Conservation (phyloP, 495 filamentous ascomycete genomes). For the Bathelium albidoporum region DNA sequence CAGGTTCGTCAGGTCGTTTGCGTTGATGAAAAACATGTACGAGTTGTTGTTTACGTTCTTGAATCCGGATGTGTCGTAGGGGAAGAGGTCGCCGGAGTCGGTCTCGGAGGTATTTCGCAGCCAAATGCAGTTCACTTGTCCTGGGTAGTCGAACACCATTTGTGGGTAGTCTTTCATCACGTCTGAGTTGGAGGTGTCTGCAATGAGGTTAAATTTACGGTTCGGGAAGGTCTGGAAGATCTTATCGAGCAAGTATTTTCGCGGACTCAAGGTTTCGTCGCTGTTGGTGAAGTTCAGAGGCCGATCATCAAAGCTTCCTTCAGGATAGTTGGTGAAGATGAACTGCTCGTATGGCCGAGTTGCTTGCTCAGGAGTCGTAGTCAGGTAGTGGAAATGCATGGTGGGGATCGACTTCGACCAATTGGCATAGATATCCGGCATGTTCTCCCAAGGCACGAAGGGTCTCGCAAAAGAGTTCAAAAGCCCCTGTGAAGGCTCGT, state of each 20-base stretch:
- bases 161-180: conserved; percentile 65
- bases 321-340: conserved; percentile 62
- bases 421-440: conserved; percentile 63
- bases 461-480: conserved; percentile 66
- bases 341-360: conserved; percentile 73
- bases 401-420: conserved; percentile 50
- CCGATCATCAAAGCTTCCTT: conserved; percentile 63
- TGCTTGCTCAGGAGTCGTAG: conserved; percentile 70
- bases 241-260: conserved; percentile 54
- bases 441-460: conserved; percentile 64
- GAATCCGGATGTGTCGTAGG: conserved; percentile 67
- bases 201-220: conserved; percentile 65
- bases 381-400: conserved; percentile 75
- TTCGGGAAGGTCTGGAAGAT: conserved; percentile 66
- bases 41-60: conserved; percentile 46
- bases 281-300: conserved; percentile 72
- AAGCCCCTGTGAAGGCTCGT: conserved; percentile 58
- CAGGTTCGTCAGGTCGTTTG: conserved; percentile 57
- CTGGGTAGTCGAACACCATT: conserved; percentile 52
- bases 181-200: conserved; percentile 69
- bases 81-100: conserved; percentile 51
- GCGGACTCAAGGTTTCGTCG: conserved; percentile 57
- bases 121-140: conserved; percentile 68
- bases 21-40: conserved; percentile 70
- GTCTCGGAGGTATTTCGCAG: conserved; percentile 64